These are phyloP conservation scores for Phanerochaete carnosa DNA, from an alignment of 768 basidiomycete genomes.

Conservation along the genomic window DNA sequence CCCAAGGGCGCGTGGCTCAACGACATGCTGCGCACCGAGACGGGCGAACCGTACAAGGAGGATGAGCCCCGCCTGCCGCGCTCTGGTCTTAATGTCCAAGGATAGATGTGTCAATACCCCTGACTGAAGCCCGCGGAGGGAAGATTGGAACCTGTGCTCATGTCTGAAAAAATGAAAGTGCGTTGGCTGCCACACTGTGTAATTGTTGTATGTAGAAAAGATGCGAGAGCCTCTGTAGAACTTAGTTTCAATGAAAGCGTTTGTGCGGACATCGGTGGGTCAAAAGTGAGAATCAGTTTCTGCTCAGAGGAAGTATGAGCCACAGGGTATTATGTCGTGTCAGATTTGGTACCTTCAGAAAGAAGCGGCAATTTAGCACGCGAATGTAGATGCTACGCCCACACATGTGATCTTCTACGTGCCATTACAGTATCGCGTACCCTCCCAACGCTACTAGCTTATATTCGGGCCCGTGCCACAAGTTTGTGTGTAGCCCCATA, in stretches of 20 bases:
- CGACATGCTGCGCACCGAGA: slow-evolving; percentile 74
- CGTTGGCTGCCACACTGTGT: neutral
- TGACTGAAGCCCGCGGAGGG: neutral
- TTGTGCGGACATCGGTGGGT: no score
- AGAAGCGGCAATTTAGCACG: no score
- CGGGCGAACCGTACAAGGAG: slow-evolving; percentile 60
- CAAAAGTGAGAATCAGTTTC: no score
- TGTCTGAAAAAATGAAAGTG: neutral
- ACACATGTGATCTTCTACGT: no score
- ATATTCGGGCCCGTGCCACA: no score
- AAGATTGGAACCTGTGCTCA: neutral
- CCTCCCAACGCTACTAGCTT: no score
- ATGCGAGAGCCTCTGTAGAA: slow-evolving; percentile 1
- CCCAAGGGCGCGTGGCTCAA: slow-evolving; percentile 86
- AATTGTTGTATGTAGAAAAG: neutral
- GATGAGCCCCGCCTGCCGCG: slow-evolving; percentile 76
- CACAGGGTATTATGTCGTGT: no score
- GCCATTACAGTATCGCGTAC: no score
- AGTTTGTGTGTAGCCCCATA: no score
- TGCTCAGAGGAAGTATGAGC: no score
- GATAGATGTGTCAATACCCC: slow-evolving; percentile 22
- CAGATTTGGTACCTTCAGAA: no score
- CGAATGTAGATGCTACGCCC: no score
- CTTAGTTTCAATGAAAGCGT: neutral
- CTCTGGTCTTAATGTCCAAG: slow-evolving; percentile 52